Conservation (phyloP, 2,329 filamentous ascomycete genomes). For the Ciborinia camelliae region DNA sequence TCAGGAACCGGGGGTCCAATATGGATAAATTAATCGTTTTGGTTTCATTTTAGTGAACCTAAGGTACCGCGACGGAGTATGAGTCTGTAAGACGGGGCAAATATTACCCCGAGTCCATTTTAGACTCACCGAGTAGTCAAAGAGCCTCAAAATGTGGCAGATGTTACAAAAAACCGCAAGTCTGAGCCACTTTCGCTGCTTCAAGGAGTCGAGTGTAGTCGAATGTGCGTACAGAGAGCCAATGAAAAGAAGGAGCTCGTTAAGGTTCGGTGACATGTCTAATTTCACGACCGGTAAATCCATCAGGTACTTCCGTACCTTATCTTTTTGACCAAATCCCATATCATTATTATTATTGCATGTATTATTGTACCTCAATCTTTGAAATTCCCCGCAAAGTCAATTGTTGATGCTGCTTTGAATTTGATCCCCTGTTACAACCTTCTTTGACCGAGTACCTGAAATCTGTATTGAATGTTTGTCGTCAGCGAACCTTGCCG, state of each 20-base stretch:
- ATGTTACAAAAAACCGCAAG: not conserved
- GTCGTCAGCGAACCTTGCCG: conserved; percentile 6
- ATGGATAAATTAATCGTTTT: not conserved
- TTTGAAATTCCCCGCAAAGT: not conserved
- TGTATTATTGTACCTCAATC: no score
- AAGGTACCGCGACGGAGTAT: not conserved
- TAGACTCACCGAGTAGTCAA: conserved; percentile 6
- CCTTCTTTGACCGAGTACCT: not conserved
- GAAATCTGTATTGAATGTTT: not conserved
- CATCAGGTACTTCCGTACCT: not conserved
- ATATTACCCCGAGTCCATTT: not conserved
- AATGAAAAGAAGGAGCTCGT: not conserved
- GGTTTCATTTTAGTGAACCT: not conserved
- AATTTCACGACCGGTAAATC: not conserved
- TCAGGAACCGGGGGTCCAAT: not conserved
- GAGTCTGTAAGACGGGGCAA: conserved; percentile 4
- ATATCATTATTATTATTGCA: no score
- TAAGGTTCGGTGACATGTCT: not conserved
- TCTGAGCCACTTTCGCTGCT: conserved; percentile 1
- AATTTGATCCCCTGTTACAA: not conserved
- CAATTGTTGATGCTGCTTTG: not conserved
- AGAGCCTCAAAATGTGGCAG: conserved; percentile 7
- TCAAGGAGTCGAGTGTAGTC: no score
- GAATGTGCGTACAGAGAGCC: not conserved
- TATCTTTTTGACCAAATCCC: no score